Percentiles rank a stretch among this genome's conserved stretches.
Evolutionary conservation across 371 early-diverging fungal species (phyloP).

Genomic region (Syncephalastrum racemosum): DNA sequence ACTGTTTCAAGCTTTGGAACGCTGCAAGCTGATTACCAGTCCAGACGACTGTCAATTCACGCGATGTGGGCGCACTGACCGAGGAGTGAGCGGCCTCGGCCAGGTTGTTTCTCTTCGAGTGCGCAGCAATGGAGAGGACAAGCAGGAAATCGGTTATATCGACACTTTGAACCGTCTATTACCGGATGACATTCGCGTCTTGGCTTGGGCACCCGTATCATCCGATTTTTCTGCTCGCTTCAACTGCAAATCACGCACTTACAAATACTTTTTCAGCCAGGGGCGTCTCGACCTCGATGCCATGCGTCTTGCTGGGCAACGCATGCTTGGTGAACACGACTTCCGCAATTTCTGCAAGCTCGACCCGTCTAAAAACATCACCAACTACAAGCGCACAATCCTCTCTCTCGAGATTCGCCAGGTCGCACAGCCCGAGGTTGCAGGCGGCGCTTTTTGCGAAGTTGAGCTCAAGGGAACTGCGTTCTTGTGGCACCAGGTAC

Average conservation of each 20-base stretch:
- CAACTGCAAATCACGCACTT: conserved; percentile 81
- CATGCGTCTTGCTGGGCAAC: conserved; percentile 77
- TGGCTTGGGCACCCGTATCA: conserved; percentile 89
- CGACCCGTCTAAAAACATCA: conserved; percentile 81
- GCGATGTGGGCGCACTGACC: conserved; percentile 94
- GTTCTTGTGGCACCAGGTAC: conserved; percentile 97
- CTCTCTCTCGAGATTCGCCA: conserved; percentile 65
- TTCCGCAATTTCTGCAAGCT: conserved; percentile 95
- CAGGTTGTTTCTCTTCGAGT: conserved; percentile 89
- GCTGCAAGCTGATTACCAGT: conserved; percentile 68
- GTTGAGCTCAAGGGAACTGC: conserved; percentile 79
- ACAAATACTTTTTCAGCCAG: conserved; percentile 89
- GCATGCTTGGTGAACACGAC: conserved; percentile 84
- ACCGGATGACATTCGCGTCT: conserved; percentile 87
- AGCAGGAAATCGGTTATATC: conserved; percentile 75
- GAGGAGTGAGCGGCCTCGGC: conserved; percentile 91
- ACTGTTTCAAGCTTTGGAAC: conserved; percentile 76
- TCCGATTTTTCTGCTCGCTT: conserved; percentile 87
- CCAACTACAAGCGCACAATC: conserved; percentile 73
- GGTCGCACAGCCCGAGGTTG: conserved; percentile 28
- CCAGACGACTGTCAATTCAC: conserved; percentile 65
- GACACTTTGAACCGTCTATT: conserved; percentile 82
- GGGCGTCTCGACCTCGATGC: conserved; percentile 59
- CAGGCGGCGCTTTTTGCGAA: conserved; percentile 48
- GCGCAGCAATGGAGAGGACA: conserved; percentile 54